Conservation (phyloP, 768 basidiomycete genomes). For the Phylloporus arenicola region DNA sequence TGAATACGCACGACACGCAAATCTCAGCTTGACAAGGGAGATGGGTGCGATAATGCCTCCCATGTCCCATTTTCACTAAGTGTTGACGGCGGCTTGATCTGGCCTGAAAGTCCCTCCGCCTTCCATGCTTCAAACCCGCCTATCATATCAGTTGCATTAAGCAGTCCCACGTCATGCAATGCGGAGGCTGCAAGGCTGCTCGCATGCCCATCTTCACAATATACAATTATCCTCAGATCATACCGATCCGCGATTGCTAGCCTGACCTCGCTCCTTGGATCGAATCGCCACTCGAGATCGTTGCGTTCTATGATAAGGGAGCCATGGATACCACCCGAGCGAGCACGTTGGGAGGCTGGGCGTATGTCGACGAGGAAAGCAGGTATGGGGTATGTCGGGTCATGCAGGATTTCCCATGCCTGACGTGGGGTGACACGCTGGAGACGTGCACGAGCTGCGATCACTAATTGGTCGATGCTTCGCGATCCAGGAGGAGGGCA, state of each 20-base stretch:
- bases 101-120: conserved; percentile 58
- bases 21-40: conserved; percentile 20
- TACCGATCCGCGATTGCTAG: conserved; percentile 68
- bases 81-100: conserved; percentile 31
- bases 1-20: conserved; percentile 2
- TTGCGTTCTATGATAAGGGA: conserved; percentile 73
- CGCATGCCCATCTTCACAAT: conserved; percentile 70
- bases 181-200: conserved; percentile 69
- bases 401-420: conserved; percentile 57
- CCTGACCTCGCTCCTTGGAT: conserved; percentile 56
- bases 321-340: conserved; percentile 56
- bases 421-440: conserved; percentile 57
- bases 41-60: conserved; percentile 27
- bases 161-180: conserved; percentile 62
- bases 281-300: conserved; percentile 75
- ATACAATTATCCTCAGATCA: conserved; percentile 67
- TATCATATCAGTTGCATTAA: conserved; percentile 72
- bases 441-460: conserved; percentile 54
- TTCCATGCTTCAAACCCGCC: conserved; percentile 74
- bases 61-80: conserved; percentile 27
- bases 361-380: conserved; percentile 78
- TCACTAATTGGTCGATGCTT: conserved; percentile 53
- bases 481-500: conserved; percentile 60
- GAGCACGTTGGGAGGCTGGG: conserved; percentile 52
- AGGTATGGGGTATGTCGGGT: conserved; percentile 49